A percentile compares a stretch with the other conserved stretches of the same genome.
phyloP scores from a whole-genome alignment of 176 grass and related monocot species.

The Carex cristatella region DNA sequence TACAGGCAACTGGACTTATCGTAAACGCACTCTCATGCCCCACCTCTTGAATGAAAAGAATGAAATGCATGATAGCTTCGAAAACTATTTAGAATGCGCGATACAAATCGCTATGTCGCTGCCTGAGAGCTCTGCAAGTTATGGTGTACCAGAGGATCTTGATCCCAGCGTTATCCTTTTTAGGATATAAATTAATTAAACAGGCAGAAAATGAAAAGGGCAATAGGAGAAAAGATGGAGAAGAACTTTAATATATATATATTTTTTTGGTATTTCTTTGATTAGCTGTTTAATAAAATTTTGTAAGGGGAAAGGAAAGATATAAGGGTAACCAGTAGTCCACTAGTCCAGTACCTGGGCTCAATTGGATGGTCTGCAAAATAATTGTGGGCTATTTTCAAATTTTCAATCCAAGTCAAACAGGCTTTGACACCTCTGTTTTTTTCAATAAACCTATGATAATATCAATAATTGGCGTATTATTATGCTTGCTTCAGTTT shows the following conservation, averaged over 20 bases:
- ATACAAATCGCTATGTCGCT: slow-evolving; percentile 38
- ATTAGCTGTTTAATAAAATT: background rate
- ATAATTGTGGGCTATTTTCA: background rate
- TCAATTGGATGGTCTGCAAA: background rate
- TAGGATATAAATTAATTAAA: slow-evolving; percentile 25
- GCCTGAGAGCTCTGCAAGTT: slow-evolving; percentile 18
- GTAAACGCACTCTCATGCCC: slow-evolving; percentile 33
- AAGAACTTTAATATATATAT: background rate
- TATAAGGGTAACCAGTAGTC: background rate
- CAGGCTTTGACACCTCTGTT: background rate
- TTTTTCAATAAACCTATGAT: background rate
- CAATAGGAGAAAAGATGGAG: background rate
- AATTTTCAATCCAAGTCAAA: background rate
- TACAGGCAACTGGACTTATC: slow-evolving; percentile 58
- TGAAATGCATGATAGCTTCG: slow-evolving; percentile 2
- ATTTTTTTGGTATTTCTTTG: background rate
- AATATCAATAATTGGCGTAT: background rate
- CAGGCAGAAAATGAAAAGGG: background rate
- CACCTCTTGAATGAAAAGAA: slow-evolving; percentile 26
- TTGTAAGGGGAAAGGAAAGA: background rate
- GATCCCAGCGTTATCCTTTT: slow-evolving; percentile 49
- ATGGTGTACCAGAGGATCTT: slow-evolving; percentile 33
- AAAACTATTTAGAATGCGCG: slow-evolving; percentile 48
- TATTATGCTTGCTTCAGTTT: background rate
- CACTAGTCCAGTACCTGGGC: background rate